Conservation (phyloP, 2,329 filamentous ascomycete genomes). For the Xylaria arbuscula region DNA sequence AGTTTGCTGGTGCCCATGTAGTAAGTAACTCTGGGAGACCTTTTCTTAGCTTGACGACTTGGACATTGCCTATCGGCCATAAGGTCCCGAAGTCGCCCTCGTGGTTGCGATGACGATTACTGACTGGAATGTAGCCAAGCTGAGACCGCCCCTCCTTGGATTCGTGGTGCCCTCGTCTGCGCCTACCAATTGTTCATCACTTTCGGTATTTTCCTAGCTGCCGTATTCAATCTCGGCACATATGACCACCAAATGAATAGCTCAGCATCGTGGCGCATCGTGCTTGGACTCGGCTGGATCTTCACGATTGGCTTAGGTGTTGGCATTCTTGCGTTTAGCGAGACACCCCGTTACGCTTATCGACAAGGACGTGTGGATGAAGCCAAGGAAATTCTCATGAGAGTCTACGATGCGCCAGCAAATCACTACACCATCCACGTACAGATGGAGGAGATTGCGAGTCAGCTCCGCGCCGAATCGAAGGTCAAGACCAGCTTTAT, state of each 20-base stretch:
- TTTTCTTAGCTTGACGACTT: background rate
- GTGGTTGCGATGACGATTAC: background rate
- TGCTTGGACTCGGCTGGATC: slow-evolving; percentile 64
- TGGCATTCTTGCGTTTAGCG: slow-evolving; percentile 62
- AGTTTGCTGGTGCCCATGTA: slow-evolving; percentile 77
- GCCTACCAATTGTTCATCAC: slow-evolving; percentile 80
- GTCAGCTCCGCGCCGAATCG: slow-evolving; percentile 63
- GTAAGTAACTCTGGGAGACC: background rate
- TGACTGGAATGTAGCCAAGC: slow-evolving; percentile 57
- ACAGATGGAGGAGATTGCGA: slow-evolving; percentile 59
- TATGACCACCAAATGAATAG: slow-evolving; percentile 54
- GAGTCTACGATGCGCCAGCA: slow-evolving; percentile 56
- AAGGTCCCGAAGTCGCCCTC: background rate
- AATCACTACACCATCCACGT: slow-evolving; percentile 41
- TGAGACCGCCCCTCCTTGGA: slow-evolving; percentile 74
- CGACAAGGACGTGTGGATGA: slow-evolving; percentile 59
- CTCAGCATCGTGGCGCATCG: slow-evolving; percentile 70
- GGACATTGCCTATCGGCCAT: background rate
- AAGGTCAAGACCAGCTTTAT: slow-evolving; percentile 27
- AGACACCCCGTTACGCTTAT: slow-evolving; percentile 65
- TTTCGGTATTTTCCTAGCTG: slow-evolving; percentile 71
- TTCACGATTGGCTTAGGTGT: slow-evolving; percentile 61
- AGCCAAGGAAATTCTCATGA: slow-evolving; percentile 60
- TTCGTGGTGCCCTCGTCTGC: slow-evolving; percentile 73
- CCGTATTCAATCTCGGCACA: slow-evolving; percentile 72